Evolutionary conservation across 495 filamentous ascomycete species (phyloP).

Genomic region (Neurospora discreta): DNA sequence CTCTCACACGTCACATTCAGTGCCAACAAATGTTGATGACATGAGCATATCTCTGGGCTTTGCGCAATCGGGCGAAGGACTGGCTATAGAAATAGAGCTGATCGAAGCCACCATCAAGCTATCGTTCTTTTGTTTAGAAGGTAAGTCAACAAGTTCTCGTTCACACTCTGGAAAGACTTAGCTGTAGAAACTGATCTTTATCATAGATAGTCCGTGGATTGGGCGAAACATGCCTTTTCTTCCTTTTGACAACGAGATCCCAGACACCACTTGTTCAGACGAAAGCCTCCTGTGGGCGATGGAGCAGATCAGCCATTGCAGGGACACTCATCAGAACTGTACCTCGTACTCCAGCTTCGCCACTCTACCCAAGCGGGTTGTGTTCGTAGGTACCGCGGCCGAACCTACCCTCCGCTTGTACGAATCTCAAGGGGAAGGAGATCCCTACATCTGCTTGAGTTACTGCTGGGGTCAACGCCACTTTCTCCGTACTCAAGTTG

Average conservation of each 20-base stretch:
- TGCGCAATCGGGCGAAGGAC: background rate
- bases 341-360: background rate
- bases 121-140: background rate
- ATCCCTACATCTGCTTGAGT: background rate
- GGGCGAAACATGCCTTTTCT: background rate
- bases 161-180: no score
- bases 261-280: background rate
- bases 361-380: background rate
- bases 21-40: background rate
- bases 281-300: constrained; percentile 1
- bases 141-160: background rate
- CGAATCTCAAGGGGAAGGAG: background rate
- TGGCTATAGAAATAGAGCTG: background rate
- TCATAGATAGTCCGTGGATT: background rate
- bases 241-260: background rate
- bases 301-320: background rate
- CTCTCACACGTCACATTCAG: background rate
- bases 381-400: background rate
- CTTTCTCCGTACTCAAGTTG: background rate
- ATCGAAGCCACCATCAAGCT: background rate
- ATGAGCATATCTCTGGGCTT: no score
- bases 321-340: background rate
- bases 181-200: background rate
- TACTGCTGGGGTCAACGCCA: constrained; percentile 4
- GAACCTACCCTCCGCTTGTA: constrained; percentile 2